Evolutionary conservation across 257 asterid genomes (phyloP).

Genomic region (Solanum arcanum): DNA sequence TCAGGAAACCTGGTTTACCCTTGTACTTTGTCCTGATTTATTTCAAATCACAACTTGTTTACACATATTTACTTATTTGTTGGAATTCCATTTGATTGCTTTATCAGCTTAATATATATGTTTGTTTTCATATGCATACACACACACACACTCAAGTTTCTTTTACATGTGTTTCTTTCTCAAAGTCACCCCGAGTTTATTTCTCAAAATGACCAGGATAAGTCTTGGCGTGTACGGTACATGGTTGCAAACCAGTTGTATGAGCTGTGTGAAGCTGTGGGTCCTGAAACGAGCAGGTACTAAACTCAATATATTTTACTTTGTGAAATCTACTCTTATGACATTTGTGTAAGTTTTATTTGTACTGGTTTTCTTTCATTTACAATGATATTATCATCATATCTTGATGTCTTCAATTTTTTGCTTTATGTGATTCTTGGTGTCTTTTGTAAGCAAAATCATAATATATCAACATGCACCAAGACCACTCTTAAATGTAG

Average conservation of each 20-base stretch:
- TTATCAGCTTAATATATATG: background rate
- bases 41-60: background rate
- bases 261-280: slow-evolving; percentile 97
- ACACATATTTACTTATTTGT: background rate
- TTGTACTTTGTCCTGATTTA: background rate
- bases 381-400: background rate
- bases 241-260: slow-evolving; percentile 96
- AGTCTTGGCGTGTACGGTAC: slow-evolving; percentile 99
- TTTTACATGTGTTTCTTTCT: background rate
- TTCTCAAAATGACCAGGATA: slow-evolving; percentile 48
- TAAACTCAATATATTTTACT: background rate
- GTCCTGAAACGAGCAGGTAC: slow-evolving; percentile 83
- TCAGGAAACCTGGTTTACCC: background rate
- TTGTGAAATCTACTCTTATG: background rate
- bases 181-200: background rate
- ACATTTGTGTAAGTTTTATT: background rate
- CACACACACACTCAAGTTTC: background rate
- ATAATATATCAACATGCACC: background rate
- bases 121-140: background rate
- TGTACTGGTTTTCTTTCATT: background rate
- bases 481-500: background rate
- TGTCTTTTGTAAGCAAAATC: background rate
- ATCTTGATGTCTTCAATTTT: background rate
- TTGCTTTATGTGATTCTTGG: background rate
- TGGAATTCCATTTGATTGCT: background rate